These are phyloP conservation scores for Eutrema heterophyllum DNA, from an alignment of 345 rosid species.

Conservation along the genomic window DNA sequence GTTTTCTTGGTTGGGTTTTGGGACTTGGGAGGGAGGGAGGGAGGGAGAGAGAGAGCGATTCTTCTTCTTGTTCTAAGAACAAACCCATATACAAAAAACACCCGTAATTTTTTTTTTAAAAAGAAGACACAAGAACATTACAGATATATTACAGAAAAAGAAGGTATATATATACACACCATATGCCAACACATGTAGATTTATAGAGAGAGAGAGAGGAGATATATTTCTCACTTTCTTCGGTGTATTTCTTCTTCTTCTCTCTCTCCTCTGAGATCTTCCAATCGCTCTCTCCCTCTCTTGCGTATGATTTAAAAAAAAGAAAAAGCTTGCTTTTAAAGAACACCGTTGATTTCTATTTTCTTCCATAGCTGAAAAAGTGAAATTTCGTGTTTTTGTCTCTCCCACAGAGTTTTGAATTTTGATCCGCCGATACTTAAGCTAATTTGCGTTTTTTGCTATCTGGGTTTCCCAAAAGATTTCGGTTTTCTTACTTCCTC, in stretches of 20 bases:
- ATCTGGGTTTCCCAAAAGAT: constrained; percentile 7
- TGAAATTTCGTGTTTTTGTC: constrained; percentile 22
- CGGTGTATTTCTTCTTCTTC: constrained; percentile 8
- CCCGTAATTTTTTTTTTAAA: background rate
- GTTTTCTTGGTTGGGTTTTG: constrained; percentile 15
- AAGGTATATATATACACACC: constrained; percentile 27
- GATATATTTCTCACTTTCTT: constrained; percentile 18
- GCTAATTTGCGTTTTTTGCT: constrained; percentile 1
- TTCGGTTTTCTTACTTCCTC: background rate
- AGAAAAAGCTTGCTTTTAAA: background rate
- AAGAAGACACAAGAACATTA: constrained; percentile 24
- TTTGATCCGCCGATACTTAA: constrained; percentile 19
- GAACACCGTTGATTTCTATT: constrained; percentile 8
- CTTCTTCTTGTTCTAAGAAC: constrained; percentile 11
- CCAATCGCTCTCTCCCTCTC: background rate
- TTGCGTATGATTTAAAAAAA: background rate
- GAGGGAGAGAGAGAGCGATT: constrained; percentile 7
- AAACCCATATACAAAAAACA: background rate
- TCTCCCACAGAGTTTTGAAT: constrained; percentile 13
- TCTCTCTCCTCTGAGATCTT: constrained; percentile 28
- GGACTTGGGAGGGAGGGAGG: too few species aligned
- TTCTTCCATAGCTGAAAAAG: background rate
- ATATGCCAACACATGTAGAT: constrained; percentile 28
- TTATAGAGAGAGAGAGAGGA: constrained; percentile 6
- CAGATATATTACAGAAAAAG: constrained; percentile 26